These are phyloP conservation scores for Chaetomium fimeti DNA, from an alignment of 495 filamentous ascomycete species.

Conservation along the genomic window DNA sequence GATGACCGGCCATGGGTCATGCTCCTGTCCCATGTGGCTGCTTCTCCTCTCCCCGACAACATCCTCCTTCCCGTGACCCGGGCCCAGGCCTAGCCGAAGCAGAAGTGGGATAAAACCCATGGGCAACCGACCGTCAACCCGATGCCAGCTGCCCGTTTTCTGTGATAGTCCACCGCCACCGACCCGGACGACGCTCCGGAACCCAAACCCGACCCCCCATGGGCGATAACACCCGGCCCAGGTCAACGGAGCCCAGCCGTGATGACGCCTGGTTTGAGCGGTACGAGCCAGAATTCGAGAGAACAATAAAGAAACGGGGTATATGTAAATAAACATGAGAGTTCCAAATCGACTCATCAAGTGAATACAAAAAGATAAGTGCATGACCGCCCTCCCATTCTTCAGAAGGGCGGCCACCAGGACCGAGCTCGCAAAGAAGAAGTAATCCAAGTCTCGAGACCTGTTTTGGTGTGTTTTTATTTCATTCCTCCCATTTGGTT, in stretches of 20 bases:
- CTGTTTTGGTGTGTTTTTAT: conserved; percentile 2
- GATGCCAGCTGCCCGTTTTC: not conserved
- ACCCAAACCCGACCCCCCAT: no score
- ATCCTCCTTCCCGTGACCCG: not conserved
- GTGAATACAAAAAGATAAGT: not conserved
- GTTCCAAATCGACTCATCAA: not conserved
- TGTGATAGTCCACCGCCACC: no score
- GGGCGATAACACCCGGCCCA: no score
- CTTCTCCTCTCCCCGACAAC: no score
- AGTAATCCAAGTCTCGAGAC: not conserved
- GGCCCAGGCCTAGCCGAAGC: not conserved
- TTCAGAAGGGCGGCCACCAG: not conserved
- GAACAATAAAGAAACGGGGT: not conserved
- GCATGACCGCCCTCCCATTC: not conserved
- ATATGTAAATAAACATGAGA: not conserved
- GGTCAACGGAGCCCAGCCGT: no score
- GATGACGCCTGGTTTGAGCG: no score
- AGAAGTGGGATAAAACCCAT: not conserved
- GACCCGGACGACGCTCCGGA: no score
- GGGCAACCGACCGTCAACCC: not conserved
- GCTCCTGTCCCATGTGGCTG: not conserved
- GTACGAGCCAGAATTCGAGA: no score
- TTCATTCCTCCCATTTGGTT: conserved; percentile 7
- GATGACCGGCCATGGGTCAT: not conserved
- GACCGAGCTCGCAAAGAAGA: not conserved